Evolutionary conservation across 331 rosid genomes (phyloP), one percentile per base, ranked within the genome.

Genomic region (Saraca asoca): DNA sequence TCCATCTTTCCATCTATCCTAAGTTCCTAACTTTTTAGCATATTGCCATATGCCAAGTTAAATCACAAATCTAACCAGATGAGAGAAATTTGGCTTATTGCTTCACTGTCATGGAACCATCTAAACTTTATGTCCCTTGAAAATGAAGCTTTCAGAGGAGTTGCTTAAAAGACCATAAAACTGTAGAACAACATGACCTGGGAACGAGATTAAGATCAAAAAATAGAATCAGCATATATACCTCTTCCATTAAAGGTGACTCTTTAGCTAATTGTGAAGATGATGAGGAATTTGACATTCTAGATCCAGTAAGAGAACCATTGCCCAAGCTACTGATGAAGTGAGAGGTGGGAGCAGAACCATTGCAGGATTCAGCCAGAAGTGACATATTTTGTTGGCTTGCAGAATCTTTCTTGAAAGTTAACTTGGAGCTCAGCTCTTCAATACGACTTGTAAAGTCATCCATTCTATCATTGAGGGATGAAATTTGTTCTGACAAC

Each of bases 401-500:
- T 51, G 91, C 74, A 62, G 80, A 83, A 72, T 33, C 76, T 74
- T 69, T 78, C 70, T 78, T 82, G 69, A 70, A 66, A 51, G 79
- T 75, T 62, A 93, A 77, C 82, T 81, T 90, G 60, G 91, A 78
- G 69, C 86, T 94, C 70, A 94, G 75, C 84, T 94, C 99, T 70
- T 94, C 99, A 2, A 94, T 74, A 51, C 82, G 84, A 79, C 53
- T 80, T 13, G 97, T 90, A 65, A 90, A 94, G 73, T 88, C 97
- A 63, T 90, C 97, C 92, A 94, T 94, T 69, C 97, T 83, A 73
- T 94, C 99, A 79, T 88, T 94, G 54, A 94, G 83, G 10, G 95
- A 88, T 7, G 95, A 88, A 54, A 94, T 88, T 83, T 90, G 97
- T 42, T 94, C 97, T 10, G 88, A 90, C 57, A 94, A 90, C 83